phyloP scores from a whole-genome alignment of 495 filamentous ascomycete species.

The Penicillium canescens region DNA sequence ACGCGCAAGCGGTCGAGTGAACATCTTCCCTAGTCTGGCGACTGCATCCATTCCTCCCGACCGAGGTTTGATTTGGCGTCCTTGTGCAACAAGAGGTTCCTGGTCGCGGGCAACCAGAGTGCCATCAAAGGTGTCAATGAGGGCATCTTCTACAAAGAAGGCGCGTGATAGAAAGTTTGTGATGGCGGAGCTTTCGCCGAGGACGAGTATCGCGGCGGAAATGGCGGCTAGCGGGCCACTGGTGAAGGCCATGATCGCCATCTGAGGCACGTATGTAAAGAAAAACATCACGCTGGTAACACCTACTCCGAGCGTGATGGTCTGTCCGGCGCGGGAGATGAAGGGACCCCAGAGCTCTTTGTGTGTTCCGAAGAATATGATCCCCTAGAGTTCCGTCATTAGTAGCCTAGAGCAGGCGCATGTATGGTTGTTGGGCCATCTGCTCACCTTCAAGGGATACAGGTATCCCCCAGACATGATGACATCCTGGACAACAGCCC shows the following conservation, averaged over 20 bases:
- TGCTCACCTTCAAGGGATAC: slow-evolving; percentile 76
- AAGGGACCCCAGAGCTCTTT: slow-evolving; percentile 63
- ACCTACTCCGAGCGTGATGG: slow-evolving; percentile 66
- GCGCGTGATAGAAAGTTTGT: slow-evolving; percentile 71
- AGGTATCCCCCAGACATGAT: slow-evolving; percentile 74
- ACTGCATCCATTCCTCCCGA: slow-evolving; percentile 46
- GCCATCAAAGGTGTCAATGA: slow-evolving; percentile 91
- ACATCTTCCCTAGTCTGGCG: slow-evolving; percentile 68
- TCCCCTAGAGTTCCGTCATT: slow-evolving; percentile 50
- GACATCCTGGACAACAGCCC: slow-evolving; percentile 57
- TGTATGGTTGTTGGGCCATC: slow-evolving; percentile 1
- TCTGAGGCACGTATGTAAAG: slow-evolving; percentile 89
- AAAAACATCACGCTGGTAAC: slow-evolving; percentile 80
- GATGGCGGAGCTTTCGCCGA: slow-evolving; percentile 80
- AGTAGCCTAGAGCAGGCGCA: slow-evolving; percentile 3
- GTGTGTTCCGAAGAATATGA: slow-evolving; percentile 67
- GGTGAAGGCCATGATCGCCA: slow-evolving; percentile 72
- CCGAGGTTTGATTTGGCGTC: slow-evolving; percentile 65
- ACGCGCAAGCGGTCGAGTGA: slow-evolving; percentile 67
- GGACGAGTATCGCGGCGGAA: slow-evolving; percentile 72
- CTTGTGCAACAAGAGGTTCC: slow-evolving; percentile 62
- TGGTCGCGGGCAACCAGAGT: slow-evolving; percentile 60
- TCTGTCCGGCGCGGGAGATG: slow-evolving; percentile 65
- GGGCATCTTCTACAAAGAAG: slow-evolving; percentile 74
- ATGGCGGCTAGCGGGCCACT: slow-evolving; percentile 79